Evolutionary conservation across 2,329 filamentous ascomycete species (phyloP).

Genomic region (Boeremia exigua): DNA sequence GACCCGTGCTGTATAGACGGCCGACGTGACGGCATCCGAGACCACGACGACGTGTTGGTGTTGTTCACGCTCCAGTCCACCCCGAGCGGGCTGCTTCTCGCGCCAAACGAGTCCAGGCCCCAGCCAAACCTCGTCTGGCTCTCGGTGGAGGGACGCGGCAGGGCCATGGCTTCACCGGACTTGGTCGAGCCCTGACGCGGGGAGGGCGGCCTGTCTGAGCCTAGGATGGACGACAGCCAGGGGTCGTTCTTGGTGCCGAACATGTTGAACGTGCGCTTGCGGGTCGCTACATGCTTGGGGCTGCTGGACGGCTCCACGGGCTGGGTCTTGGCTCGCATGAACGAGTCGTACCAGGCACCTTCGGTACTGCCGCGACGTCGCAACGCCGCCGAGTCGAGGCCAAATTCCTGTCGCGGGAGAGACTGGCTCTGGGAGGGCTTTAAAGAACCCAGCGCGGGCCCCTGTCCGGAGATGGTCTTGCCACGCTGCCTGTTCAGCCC

Average conservation of each 20-base stretch:
- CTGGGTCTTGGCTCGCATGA: conserved; percentile 50
- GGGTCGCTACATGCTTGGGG: conserved; percentile 48
- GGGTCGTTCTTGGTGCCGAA: conserved; percentile 60
- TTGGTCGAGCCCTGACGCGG: conserved; percentile 73
- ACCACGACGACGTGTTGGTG: conserved; percentile 63
- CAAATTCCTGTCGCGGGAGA: conserved; percentile 66
- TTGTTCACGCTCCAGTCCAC: conserved; percentile 51
- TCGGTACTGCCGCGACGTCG: conserved; percentile 63
- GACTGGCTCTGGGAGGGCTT: conserved; percentile 79
- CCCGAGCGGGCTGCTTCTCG: conserved; percentile 50
- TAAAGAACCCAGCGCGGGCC: conserved; percentile 70
- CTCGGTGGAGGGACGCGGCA: conserved; percentile 49
- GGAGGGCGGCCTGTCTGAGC: conserved; percentile 50
- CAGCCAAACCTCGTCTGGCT: conserved; percentile 49
- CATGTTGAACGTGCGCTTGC: conserved; percentile 58
- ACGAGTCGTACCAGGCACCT: conserved; percentile 62
- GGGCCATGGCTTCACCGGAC: conserved; percentile 52
- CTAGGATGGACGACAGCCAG: conserved; percentile 53
- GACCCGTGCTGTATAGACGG: conserved; percentile 81
- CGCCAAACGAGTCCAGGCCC: conserved; percentile 46
- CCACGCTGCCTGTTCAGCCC: conserved; percentile 65
- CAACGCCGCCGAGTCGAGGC: conserved; percentile 56
- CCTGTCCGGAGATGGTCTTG: conserved; percentile 67
- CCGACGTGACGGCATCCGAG: conserved; percentile 77
- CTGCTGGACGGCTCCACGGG: conserved; percentile 40